phyloP scores from a whole-genome alignment of 179 eudicot genomes.

The Actinidia chinensis region DNA sequence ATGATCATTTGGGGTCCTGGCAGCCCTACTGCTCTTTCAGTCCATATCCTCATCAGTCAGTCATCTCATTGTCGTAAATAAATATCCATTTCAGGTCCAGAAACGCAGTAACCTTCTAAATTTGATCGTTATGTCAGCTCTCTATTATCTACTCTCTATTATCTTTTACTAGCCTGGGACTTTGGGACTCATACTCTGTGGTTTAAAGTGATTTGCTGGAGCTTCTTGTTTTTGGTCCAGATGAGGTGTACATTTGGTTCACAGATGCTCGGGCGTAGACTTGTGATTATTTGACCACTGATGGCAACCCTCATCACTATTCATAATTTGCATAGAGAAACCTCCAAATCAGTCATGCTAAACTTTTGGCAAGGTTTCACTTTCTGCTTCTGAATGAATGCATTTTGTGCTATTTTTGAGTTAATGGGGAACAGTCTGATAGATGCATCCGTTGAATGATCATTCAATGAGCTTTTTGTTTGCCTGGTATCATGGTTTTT shows the following conservation, averaged over 20 bases:
- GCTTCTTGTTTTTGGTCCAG: slow-evolving; percentile 67
- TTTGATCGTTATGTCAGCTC: too few species aligned
- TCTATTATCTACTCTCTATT: too few species aligned
- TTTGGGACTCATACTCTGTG: slow-evolving; percentile 61
- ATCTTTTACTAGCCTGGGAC: slow-evolving; percentile 83
- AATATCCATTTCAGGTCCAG: too few species aligned
- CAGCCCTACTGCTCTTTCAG: too few species aligned
- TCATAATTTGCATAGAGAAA: slow-evolving; percentile 71
- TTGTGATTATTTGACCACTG: slow-evolving; percentile 66
- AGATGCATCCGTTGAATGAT: slow-evolving; percentile 72
- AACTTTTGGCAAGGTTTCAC: slow-evolving; percentile 73
- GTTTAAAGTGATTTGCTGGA: slow-evolving; percentile 57
- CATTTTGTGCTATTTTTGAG: slow-evolving; percentile 67
- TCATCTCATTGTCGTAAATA: too few species aligned
- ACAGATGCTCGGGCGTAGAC: slow-evolving; percentile 77
- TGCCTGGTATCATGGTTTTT: slow-evolving; percentile 82
- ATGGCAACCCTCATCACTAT: slow-evolving; percentile 78
- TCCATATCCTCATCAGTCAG: too few species aligned
- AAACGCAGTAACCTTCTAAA: too few species aligned
- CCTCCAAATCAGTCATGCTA: slow-evolving; percentile 89
- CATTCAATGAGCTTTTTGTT: slow-evolving; percentile 76
- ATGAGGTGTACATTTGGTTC: slow-evolving; percentile 77
- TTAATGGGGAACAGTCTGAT: slow-evolving; percentile 64
- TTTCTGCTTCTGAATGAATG: slow-evolving; percentile 79
- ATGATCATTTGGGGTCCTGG: too few species aligned